A percentile compares a stretch with the other conserved stretches of the same genome.
phyloP scores from a whole-genome alignment of 2,329 filamentous ascomycete species.

The Helminthosporium solani region DNA sequence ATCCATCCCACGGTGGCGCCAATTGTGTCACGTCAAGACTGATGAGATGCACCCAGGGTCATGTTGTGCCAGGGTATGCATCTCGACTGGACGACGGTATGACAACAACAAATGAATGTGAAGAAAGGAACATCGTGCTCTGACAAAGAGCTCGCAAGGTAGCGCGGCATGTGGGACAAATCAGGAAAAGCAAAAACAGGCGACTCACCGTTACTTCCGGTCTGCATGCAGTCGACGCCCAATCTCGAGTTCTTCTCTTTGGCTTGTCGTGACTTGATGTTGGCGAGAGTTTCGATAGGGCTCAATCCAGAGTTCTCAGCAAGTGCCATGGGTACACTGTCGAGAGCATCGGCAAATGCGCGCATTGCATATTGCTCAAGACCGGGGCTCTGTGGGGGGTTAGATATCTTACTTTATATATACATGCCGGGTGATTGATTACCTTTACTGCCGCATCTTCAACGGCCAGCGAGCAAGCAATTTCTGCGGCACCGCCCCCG shows the following conservation, averaged over 20 bases:
- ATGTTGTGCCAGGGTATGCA: slow-evolving; percentile 9
- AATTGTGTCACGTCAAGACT: slow-evolving; percentile 8
- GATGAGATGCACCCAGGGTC: slow-evolving; percentile 20
- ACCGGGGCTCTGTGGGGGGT: slow-evolving; percentile 68
- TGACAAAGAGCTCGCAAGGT: neutral
- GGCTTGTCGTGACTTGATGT: slow-evolving; percentile 94
- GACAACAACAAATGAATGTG: too few species aligned
- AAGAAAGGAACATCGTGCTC: neutral
- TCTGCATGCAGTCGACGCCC: slow-evolving; percentile 97
- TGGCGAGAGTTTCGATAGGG: slow-evolving; percentile 91
- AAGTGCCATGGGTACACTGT: slow-evolving; percentile 90
- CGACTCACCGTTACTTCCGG: slow-evolving; percentile 74
- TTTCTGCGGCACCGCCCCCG: slow-evolving; percentile 93
- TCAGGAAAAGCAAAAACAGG: slow-evolving; percentile 12
- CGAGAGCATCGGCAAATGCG: slow-evolving; percentile 91
- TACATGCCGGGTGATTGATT: slow-evolving; percentile 14
- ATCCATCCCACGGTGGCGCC: slow-evolving; percentile 23
- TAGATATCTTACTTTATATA: slow-evolving; percentile 5
- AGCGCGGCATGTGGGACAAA: slow-evolving; percentile 1
- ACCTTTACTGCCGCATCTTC: slow-evolving; percentile 89
- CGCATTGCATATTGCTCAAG: slow-evolving; percentile 99
- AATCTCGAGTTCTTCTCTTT: slow-evolving; percentile 78
- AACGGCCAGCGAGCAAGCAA: slow-evolving; percentile 93
- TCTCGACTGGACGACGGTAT: neutral
- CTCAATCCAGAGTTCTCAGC: slow-evolving; percentile 96